Percentiles rank a stretch among this genome's conserved stretches.
Evolutionary conservation across 495 filamentous ascomycete genomes (phyloP).

Genomic region (Penicillium soppii): DNA sequence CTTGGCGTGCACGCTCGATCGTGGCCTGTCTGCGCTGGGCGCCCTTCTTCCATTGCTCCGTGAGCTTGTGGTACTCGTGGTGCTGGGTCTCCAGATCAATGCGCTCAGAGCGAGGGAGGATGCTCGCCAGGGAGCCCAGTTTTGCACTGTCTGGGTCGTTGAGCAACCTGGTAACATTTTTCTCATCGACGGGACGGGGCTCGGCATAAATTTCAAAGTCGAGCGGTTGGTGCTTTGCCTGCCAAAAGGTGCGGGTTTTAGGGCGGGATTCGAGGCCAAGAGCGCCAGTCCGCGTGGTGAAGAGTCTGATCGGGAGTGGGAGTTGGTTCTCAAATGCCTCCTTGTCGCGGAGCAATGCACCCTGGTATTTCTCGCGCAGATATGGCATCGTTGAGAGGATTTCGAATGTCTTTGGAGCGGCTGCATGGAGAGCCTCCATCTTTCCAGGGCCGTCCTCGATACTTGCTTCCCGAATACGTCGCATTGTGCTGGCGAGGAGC

Average conservation of each 20-base stretch:
- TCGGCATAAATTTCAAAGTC: neutral
- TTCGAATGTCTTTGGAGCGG: slow-evolving; percentile 51
- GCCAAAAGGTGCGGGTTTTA: neutral
- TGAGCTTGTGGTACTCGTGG: neutral
- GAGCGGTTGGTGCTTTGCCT: neutral
- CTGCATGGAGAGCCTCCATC: slow-evolving; percentile 32
- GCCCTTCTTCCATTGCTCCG: neutral
- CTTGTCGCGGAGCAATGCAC: slow-evolving; percentile 30
- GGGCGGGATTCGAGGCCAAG: neutral
- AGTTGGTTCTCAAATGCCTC: slow-evolving; percentile 13
- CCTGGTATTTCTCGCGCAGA: slow-evolving; percentile 42
- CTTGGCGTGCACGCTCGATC: neutral
- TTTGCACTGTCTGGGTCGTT: neutral
- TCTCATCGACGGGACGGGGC: neutral
- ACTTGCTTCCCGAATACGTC: slow-evolving; percentile 40
- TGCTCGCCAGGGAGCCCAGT: neutral
- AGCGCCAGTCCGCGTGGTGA: slow-evolving; percentile 9
- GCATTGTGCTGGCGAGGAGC: slow-evolving; percentile 48
- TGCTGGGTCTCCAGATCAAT: slow-evolving; percentile 3
- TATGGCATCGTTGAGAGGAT: slow-evolving; percentile 55
- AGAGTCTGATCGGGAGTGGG: neutral
- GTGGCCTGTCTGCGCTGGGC: neutral
- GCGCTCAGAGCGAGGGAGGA: slow-evolving; percentile 9
- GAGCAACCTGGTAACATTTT: neutral
- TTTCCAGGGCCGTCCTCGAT: slow-evolving; percentile 26